Base-by-base conservation (phyloP, 345 rosid genomes). In the Salix dunnii region DNA sequence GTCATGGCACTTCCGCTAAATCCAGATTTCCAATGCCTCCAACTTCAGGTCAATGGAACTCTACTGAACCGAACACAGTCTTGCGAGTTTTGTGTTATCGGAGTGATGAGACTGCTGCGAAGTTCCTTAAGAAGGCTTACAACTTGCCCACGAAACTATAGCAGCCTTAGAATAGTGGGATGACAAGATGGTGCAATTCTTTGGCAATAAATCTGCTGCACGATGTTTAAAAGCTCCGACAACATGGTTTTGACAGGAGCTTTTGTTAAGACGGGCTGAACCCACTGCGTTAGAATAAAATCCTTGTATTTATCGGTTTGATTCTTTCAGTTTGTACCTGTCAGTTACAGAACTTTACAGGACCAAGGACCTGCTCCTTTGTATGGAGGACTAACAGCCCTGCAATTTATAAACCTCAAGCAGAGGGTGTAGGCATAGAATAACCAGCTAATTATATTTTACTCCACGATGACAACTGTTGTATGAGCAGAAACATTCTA, bases 61-160 rank as follows among this genome's bases (percentile, higher is more conserved):
- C 84, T 63, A 68, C 60, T 4, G 80, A 81, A 12, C 80, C 84
- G 35, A 81, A 77, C 48, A 81, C 84, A 5, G 48, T 81, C 18
- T 53, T 81, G 72, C 36, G 84, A 61, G 80, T 81, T 35, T 51
- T 81, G 72, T 81, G 84, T 48, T 73, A 81, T 18, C 77, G 84
- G 31, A 21, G 58, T 49, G 84, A 81, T 38, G 78, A 68, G 53
- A 60, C 72, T 20, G 84, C 84, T 33, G 31, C 64, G 1, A 81
- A 68, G 74, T 81, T 81, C 74, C 80, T 81, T 49, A 81, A 73
- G 71, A 81, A 77, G 68, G 69, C 77, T 20, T 81, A 81, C 61
- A 70, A 81, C 86, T 86, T 93, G 85, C 97, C 99, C 2, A 95
- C 81, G 87, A 95, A 90, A 85, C 88, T 91, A 27, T 85, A 73